A percentile compares a stretch with the other conserved stretches of the same genome.
Conservation (phyloP, 176 grass and related monocot genomes). For the Musa acuminata region DNA sequence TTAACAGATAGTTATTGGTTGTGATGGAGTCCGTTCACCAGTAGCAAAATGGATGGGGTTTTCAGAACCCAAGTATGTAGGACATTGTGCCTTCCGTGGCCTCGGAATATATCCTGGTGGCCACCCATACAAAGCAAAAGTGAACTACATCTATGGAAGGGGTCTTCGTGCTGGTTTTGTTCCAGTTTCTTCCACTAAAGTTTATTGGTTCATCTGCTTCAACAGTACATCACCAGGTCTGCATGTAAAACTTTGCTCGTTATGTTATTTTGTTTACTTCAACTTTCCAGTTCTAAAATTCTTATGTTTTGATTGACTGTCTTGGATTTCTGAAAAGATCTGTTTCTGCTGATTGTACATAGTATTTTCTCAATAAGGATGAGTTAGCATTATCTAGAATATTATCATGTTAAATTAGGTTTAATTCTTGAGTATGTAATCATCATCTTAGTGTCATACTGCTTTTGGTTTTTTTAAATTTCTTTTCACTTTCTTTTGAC, state of each 20-base stretch:
- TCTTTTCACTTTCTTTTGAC: no score
- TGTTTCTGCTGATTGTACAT: background rate
- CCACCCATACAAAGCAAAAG: slow-evolving; percentile 55
- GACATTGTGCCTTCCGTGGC: slow-evolving; percentile 74
- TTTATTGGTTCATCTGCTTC: slow-evolving; percentile 98
- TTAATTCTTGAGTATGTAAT: background rate
- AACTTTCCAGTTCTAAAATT: background rate
- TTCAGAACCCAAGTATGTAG: slow-evolving; percentile 68
- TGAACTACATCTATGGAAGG: slow-evolving; percentile 86
- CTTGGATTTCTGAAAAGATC: background rate
- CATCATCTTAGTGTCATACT: background rate
- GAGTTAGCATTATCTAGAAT: background rate
- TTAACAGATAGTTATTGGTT: slow-evolving; percentile 60
- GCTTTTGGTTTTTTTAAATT: background rate
- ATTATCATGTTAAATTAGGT: background rate
- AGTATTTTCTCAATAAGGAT: background rate
- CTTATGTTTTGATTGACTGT: background rate
- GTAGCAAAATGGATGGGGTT: slow-evolving; percentile 93
- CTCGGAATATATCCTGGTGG: slow-evolving; percentile 64
- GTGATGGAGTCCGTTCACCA: slow-evolving; percentile 71
- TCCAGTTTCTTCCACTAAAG: slow-evolving; percentile 65
- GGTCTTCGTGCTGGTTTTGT: slow-evolving; percentile 81
- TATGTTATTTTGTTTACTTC: background rate
- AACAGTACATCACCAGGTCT: slow-evolving; percentile 57
- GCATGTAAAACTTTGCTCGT: background rate